These are phyloP conservation scores for Rhodofomes roseus DNA, from an alignment of 1,284 basidiomycete species.

Conservation along the genomic window DNA sequence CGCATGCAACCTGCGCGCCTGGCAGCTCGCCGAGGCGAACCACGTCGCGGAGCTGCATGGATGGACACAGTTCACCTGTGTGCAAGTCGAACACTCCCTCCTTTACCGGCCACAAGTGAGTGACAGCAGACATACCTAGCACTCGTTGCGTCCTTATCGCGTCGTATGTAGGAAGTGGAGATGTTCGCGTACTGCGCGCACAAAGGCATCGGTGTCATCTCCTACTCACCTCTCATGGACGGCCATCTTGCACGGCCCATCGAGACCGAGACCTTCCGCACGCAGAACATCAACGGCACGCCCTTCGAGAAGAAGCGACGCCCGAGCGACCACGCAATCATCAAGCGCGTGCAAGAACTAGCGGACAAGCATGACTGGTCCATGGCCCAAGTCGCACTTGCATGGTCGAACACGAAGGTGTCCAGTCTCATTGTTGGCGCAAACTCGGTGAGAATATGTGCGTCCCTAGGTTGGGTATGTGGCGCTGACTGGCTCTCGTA, in stretches of 20 bases:
- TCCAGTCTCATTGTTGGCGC: conserved; percentile 38
- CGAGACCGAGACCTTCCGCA: conserved; percentile 25
- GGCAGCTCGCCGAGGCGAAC: conserved; percentile 37
- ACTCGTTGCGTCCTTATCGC: too few species aligned
- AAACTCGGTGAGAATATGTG: conserved; percentile 19
- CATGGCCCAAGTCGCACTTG: conserved; percentile 41
- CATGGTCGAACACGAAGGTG: conserved; percentile 35
- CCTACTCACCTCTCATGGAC: conserved; percentile 35
- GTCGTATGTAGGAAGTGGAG: conserved; percentile 36
- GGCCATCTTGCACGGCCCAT: conserved; percentile 39
- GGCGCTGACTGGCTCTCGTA: not conserved
- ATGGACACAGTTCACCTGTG: conserved; percentile 37
- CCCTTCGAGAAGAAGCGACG: conserved; percentile 23
- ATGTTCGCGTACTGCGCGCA: conserved; percentile 44
- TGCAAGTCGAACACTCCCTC: conserved; percentile 40
- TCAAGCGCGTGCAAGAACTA: conserved; percentile 39
- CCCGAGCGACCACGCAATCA: conserved; percentile 32
- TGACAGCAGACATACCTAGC: not conserved
- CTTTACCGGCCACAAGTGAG: conserved; percentile 29
- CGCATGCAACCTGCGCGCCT: conserved; percentile 31
- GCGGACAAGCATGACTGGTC: conserved; percentile 33
- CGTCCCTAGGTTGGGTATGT: not conserved
- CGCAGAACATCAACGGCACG: conserved; percentile 22
- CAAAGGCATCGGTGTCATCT: conserved; percentile 43
- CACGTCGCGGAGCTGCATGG: conserved; percentile 32